phyloP scores from a whole-genome alignment of 164 flowering plant species.

The Annona cherimola region DNA sequence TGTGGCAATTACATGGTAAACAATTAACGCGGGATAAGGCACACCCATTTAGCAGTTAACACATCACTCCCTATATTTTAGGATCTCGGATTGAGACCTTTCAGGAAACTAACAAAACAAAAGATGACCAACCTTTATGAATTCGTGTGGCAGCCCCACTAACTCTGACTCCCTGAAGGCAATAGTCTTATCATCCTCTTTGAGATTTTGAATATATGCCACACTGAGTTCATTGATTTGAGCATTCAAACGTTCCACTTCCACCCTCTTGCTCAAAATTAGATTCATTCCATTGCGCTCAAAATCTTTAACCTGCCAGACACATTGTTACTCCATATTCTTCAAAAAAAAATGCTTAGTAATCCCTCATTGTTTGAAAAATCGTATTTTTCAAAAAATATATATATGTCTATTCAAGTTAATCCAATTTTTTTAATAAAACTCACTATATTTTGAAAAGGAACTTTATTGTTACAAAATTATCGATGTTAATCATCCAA shows the following conservation, averaged over 20 bases:
- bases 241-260: slow-evolving; percentile 57
- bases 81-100: neutral
- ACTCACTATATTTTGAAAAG: too few relatives aligned
- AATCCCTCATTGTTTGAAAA: too few relatives aligned
- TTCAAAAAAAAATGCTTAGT: slow-evolving; percentile 18
- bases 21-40: neutral
- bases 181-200: slow-evolving; percentile 56
- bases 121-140: slow-evolving; percentile 51
- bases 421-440: too few relatives aligned
- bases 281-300: slow-evolving; percentile 93
- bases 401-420: too few relatives aligned
- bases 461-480: too few relatives aligned
- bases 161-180: slow-evolving; percentile 66
- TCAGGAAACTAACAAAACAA: neutral
- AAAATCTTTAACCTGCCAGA: slow-evolving; percentile 87
- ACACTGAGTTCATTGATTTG: slow-evolving; percentile 72
- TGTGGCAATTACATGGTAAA: neutral
- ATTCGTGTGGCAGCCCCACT: slow-evolving; percentile 71
- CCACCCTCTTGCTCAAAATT: slow-evolving; percentile 67
- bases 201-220: slow-evolving; percentile 64
- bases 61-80: neutral
- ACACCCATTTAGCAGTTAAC: neutral
- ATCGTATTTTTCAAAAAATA: too few relatives aligned
- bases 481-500: too few relatives aligned
- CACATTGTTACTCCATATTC: neutral